Base-by-base conservation (phyloP, 306 rosid species). In the Sesbania bispinosa region DNA sequence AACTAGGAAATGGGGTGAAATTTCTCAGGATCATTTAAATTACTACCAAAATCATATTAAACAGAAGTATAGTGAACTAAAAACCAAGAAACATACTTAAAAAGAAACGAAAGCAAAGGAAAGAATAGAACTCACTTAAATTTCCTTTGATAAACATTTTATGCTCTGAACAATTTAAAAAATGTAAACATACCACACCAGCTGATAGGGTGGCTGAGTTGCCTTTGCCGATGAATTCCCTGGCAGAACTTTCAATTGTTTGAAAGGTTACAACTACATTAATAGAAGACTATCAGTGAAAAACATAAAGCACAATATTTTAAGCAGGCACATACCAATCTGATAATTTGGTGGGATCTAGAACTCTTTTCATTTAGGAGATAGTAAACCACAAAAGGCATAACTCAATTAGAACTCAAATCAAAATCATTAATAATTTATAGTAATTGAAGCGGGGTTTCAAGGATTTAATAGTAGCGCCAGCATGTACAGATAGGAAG, bases 241-340 rank as follows among this genome's bases (percentile, higher is more conserved):
- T 85, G 54, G 99, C 97, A 58, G 99, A 95, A 84, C 99, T 95
- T 86, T 95, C 99, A 26, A 95, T 86, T 62, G 91, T 89, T 97
- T 95, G 84, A 84, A 88, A 77, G 61, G 51, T 76, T 73, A 57
- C 39, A 80, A 45, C 64, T 61, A 47, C 43, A 46, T 75, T 50
- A 54, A 42, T 43, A 15, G 7, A 53, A 45, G 69, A 52, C 76
- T 68, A 55, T 21, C 19, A 7, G 55, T 32, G 32, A 5, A 32
- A 64, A 53, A 51, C 38, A 51, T 41, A 74, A 76, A 50, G 55
- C 77, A 77, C 65, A 47, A 50, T 4, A 26, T 62, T 54, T 72
- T 2, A 29, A 63, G 48, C 57, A 66, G 65, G 45, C 46, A 55
- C 87, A 1, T 32, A 95, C 99, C 96, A 95, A 68, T 88, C 85